phyloP scores from a whole-genome alignment of 257 asterid genomes.

The Solanum etuberosum region DNA sequence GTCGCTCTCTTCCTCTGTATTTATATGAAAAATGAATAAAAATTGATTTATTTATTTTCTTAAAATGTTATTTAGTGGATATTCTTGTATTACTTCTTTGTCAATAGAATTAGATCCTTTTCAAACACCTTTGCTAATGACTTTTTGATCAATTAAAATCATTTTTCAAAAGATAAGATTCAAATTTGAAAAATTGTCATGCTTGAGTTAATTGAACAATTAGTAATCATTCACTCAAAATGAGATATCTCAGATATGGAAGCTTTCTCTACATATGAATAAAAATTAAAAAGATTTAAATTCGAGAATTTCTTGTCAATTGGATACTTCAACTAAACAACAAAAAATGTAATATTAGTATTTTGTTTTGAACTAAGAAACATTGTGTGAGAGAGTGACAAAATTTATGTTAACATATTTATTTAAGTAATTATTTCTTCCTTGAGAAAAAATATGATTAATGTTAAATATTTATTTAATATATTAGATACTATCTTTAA shows the following conservation, averaged over 20 bases:
- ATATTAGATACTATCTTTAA: not conserved
- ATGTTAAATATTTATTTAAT: not conserved
- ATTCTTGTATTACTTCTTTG: not conserved
- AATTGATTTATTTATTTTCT: not conserved
- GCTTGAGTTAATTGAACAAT: not conserved
- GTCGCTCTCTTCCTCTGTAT: not conserved
- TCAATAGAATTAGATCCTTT: not conserved
- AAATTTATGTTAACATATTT: not conserved
- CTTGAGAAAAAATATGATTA: not conserved
- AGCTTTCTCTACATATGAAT: too few relatives aligned
- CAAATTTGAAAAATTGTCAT: not conserved
- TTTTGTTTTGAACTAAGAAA: not conserved
- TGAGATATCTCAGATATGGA: fast-evolving
- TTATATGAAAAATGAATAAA: not conserved
- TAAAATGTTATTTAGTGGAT: not conserved
- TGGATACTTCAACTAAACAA: not conserved
- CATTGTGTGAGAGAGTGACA: not conserved
- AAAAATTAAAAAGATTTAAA: not conserved
- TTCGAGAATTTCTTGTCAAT: not conserved
- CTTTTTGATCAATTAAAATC: not conserved
- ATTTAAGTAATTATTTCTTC: not conserved
- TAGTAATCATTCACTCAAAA: not conserved
- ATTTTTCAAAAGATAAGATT: not conserved
- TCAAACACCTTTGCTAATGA: not conserved
- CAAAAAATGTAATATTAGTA: not conserved